These are phyloP conservation scores for Microcera coccophila DNA, from an alignment of 2,329 filamentous ascomycete genomes.

Conservation along the genomic window DNA sequence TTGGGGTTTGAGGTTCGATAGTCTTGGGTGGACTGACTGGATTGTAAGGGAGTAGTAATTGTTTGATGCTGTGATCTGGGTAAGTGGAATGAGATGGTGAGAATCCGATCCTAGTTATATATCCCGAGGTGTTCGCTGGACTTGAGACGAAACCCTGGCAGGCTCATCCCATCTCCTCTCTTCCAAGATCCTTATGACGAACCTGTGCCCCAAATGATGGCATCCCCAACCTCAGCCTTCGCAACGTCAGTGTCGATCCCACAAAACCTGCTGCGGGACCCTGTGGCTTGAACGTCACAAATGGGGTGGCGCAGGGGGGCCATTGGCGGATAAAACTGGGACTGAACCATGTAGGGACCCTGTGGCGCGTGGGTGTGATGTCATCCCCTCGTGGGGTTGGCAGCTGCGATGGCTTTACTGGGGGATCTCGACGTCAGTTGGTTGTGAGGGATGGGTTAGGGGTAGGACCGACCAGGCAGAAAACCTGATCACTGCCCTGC, in stretches of 20 bases:
- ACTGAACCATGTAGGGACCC: conserved; percentile 19
- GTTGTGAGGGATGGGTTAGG: too few relatives aligned
- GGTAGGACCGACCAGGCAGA: too few relatives aligned
- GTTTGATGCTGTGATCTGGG: not conserved
- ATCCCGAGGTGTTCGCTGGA: too few relatives aligned
- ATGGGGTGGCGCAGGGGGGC: conserved; percentile 2
- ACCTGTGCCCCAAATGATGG: not conserved
- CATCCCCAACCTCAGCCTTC: not conserved
- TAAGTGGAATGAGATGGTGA: too few relatives aligned
- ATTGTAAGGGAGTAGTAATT: not conserved
- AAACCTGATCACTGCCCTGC: too few relatives aligned
- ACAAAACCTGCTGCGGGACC: conserved; percentile 8
- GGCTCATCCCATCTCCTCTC: not conserved
- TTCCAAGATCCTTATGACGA: not conserved
- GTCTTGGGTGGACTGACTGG: not conserved
- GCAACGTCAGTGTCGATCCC: not conserved
- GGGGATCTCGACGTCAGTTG: too few relatives aligned
- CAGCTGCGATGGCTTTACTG: too few relatives aligned
- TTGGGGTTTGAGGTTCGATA: not conserved
- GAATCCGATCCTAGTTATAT: too few relatives aligned
- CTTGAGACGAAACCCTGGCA: not conserved
- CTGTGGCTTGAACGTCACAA: conserved; percentile 18
- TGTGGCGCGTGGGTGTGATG: conserved; percentile 19
- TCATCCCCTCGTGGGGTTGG: conserved; percentile 11
- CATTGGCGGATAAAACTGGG: conserved; percentile 17